A percentile compares a stretch with the other conserved stretches of the same genome.
phyloP scores from a whole-genome alignment of 1,284 basidiomycete genomes.

The Amylostereum areolatum region DNA sequence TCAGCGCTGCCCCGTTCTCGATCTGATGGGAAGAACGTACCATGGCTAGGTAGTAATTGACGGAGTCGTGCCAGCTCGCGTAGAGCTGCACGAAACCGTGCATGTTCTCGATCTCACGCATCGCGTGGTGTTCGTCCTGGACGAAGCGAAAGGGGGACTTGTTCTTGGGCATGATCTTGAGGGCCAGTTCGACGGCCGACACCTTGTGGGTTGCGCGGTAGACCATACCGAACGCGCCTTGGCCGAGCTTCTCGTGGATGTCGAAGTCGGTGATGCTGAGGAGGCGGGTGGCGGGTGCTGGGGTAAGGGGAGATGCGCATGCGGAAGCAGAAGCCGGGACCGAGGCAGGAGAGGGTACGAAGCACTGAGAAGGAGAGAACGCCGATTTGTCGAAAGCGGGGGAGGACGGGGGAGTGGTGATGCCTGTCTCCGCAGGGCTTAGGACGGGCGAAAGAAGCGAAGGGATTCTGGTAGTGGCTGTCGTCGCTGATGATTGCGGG shows the following conservation, averaged over 20 bases:
- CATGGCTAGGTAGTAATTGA: conserved; percentile 98
- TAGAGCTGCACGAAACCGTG: conserved; percentile 98
- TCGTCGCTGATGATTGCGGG: no score
- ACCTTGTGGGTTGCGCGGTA: conserved; percentile 97
- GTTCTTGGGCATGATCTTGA: conserved; percentile 90
- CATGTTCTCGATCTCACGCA: conserved; percentile 99
- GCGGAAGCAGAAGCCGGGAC: no score
- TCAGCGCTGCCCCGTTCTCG: conserved; percentile 84
- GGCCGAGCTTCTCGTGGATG: conserved; percentile 98
- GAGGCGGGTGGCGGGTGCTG: no score
- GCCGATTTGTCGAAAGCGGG: no score
- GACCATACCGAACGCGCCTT: conserved; percentile 97
- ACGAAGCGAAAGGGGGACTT: no score
- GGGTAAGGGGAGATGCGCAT: no score
- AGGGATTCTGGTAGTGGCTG: no score
- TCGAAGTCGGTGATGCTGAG: conserved; percentile 91
- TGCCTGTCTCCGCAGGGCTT: no score
- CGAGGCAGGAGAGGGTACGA: no score
- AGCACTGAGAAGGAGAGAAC: no score
- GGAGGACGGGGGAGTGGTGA: no score
- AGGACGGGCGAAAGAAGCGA: no score
- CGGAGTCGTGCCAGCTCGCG: conserved; percentile 99
- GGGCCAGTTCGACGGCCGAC: conserved; percentile 98
- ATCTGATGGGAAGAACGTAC: conserved; percentile 97
- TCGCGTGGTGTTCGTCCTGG: conserved; percentile 85